Evolutionary conservation across 192 early-diverging fungal genomes (phyloP).

Genomic region (Backusella circina): DNA sequence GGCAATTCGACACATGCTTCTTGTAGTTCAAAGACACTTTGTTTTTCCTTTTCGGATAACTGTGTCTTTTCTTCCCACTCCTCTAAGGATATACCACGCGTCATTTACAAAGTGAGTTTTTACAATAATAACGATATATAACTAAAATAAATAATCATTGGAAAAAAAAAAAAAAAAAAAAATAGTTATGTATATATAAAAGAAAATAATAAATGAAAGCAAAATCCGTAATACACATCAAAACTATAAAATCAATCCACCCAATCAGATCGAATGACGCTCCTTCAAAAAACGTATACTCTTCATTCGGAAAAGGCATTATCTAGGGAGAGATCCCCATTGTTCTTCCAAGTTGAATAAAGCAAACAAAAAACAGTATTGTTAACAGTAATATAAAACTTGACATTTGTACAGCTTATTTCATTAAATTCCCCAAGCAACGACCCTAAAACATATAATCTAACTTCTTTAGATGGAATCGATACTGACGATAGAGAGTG

Average conservation of each 20-base stretch:
- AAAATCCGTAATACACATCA: neutral
- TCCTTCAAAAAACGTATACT: no score
- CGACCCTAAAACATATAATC: constrained; percentile 62
- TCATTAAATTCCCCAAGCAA: no score
- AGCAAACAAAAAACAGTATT: no score
- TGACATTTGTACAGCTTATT: no score
- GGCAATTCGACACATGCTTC: constrained; percentile 58
- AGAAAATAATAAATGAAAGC: neutral
- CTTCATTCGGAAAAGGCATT: no score
- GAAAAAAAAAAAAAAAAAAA: no score
- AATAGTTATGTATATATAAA: neutral
- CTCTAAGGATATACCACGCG: constrained; percentile 33
- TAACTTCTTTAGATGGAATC: constrained; percentile 73
- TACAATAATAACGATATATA: no score
- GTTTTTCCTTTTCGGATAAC: constrained; percentile 45
- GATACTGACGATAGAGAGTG: no score
- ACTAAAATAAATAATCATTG: no score
- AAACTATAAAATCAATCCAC: neutral
- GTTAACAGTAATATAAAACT: no score
- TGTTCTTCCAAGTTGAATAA: neutral
- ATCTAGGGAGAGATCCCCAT: neutral
- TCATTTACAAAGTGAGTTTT: neutral
- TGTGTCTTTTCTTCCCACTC: constrained; percentile 58
- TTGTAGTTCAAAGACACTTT: constrained; percentile 53
- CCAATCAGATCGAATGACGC: neutral